phyloP scores from a whole-genome alignment of 1,139 yeast species.

The Taphrina confusa region DNA sequence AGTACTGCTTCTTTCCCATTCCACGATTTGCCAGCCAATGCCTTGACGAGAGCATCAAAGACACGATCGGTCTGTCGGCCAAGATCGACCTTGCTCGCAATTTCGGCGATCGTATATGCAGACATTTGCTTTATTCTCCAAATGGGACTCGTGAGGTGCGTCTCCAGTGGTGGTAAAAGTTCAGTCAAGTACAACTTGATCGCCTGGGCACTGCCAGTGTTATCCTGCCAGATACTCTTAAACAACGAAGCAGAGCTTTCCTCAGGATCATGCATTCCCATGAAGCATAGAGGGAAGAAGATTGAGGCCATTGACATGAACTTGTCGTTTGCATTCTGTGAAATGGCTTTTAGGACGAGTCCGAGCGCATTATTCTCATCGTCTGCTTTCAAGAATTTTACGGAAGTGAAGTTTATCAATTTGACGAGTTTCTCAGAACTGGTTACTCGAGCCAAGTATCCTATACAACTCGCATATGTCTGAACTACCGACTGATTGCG shows the following conservation, averaged over 20 bases:
- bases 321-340: constrained; percentile 69
- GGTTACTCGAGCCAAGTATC: constrained; percentile 71
- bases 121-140: constrained; percentile 70
- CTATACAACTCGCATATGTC: constrained; percentile 79
- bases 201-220: constrained; percentile 69
- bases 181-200: constrained; percentile 72
- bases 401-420: constrained; percentile 56
- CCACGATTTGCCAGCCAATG: constrained; percentile 82
- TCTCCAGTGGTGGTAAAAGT: constrained; percentile 55
- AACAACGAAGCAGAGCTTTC: constrained; percentile 54
- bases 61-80: constrained; percentile 45
- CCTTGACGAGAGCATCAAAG: constrained; percentile 59
- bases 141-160: constrained; percentile 58
- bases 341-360: constrained; percentile 64
- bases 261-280: constrained; percentile 68
- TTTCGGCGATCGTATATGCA: constrained; percentile 66
- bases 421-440: constrained; percentile 56
- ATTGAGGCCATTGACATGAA: constrained; percentile 65
- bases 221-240: constrained; percentile 75
- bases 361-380: constrained; percentile 58
- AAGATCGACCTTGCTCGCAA: constrained; percentile 40
- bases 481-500: constrained; percentile 70
- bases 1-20: constrained; percentile 78
- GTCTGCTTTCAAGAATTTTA: constrained; percentile 57
- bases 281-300: constrained; percentile 73